phyloP scores from a whole-genome alignment of 371 early-diverging fungal species.

The Umbelopsis sp. region DNA sequence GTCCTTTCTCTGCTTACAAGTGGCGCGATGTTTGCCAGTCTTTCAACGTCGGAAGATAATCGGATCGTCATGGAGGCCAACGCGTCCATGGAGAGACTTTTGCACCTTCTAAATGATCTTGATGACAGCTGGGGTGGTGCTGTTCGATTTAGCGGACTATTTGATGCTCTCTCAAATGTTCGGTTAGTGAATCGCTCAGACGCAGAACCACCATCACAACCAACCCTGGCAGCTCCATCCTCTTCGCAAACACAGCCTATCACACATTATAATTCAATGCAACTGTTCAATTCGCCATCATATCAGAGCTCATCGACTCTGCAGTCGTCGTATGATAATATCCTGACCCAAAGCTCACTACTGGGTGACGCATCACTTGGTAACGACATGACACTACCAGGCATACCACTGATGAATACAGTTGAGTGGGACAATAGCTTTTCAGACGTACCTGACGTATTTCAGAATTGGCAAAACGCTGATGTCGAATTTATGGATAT shows the following conservation, averaged over 20 bases:
- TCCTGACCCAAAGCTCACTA: neutral
- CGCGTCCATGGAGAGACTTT: conserved; percentile 36
- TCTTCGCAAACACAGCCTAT: no score
- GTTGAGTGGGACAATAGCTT: neutral
- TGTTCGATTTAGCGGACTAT: conserved; percentile 21
- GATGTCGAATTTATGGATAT: neutral
- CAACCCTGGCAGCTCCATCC: no score
- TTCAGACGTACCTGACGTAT: neutral
- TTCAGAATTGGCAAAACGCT: neutral
- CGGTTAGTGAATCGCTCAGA: neutral
- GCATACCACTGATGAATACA: neutral
- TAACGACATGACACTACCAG: neutral
- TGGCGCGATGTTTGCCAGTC: conserved; percentile 31
- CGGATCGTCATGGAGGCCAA: conserved; percentile 26
- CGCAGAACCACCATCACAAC: no score
- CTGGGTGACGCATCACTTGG: neutral
- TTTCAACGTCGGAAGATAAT: conserved; percentile 19
- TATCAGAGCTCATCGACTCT: no score
- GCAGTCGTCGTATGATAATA: no score
- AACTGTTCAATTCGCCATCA: no score
- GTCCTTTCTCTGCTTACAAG: conserved; percentile 29
- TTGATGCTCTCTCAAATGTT: neutral
- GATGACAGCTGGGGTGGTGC: conserved; percentile 43
- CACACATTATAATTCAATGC: no score
- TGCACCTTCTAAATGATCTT: conserved; percentile 41